Base-by-base conservation (phyloP, 2,329 filamentous ascomycete genomes). In the Blumeriella jaapii region DNA sequence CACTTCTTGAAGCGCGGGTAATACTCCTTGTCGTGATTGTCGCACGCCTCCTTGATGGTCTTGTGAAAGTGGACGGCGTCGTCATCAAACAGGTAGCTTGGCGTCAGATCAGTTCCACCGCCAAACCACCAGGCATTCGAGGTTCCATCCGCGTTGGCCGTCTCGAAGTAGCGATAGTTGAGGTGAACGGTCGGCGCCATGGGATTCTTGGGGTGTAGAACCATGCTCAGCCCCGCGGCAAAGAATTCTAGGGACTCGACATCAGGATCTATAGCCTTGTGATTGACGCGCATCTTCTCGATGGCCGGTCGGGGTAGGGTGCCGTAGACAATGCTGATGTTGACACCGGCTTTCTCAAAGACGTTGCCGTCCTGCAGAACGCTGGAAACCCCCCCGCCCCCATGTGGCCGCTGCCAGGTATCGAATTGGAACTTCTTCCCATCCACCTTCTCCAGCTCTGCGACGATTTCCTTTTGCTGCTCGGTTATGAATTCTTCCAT, bases 101-200 rank as follows among this genome's bases (percentile, higher is more conserved):
- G 91, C 9, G 91, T 98, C 48, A 98, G 62, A 60, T 98, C 91
- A 34, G 84, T 87, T 38, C 91, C 91, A 32, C 91, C 91, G 45
- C 91, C 91, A 53, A 94, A 98, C 91, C 91, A 98, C 89, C 91
- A 98, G 6, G 86, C 81, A 46, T 89, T 85, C 34, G 69, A 78
- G 47, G 69, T 81, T 27, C 82, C 85, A 50, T 89, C 80, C 6
- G 81, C 73, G 51, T 89, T 82, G 41, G 83, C 82, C 1, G 91
- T 98, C 65, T 98, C 91, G 55, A 98, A 98, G 63, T 98, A 98
- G 38, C 91, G 78, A 67, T 96, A 96, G 67, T 98, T 98, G 50
- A 98, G 70, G 59, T 98, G 91, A 12, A 98, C 91, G 0, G 91
- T 98, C 0, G 91, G 91, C 6, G 89, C 89, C 80, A 94, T 93